phyloP scores from a whole-genome alignment of 2,329 filamentous ascomycete genomes.

The Didymella arachidicola region DNA sequence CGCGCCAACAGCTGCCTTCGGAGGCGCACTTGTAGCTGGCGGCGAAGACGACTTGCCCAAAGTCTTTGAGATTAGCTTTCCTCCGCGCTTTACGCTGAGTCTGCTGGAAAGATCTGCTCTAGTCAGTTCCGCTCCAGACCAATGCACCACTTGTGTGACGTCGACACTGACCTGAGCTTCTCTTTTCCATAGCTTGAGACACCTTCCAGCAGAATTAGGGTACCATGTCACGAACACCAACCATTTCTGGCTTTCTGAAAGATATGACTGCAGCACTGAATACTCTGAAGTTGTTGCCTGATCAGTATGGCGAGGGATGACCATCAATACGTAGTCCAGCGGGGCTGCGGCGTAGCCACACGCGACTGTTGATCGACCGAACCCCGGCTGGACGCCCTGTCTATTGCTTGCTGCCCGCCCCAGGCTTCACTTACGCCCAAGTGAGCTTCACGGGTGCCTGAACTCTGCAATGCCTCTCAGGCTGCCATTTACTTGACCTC shows the following conservation, averaged over 20 bases:
- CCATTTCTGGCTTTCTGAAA: slow-evolving; percentile 9
- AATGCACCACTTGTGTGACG: slow-evolving; percentile 6
- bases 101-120: slow-evolving; percentile 36
- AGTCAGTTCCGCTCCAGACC: slow-evolving; percentile 12
- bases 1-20: slow-evolving; percentile 41
- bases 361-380: slow-evolving; percentile 28
- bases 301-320: slow-evolving; percentile 13
- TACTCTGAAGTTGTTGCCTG: slow-evolving; percentile 13
- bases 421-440: slow-evolving; percentile 37
- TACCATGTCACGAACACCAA: slow-evolving; percentile 24
- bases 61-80: slow-evolving; percentile 34
- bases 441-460: slow-evolving; percentile 34
- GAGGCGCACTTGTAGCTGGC: slow-evolving; percentile 37
- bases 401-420: slow-evolving; percentile 17
- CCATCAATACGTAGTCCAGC: slow-evolving; percentile 12
- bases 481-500: slow-evolving; percentile 41
- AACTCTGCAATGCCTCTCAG: slow-evolving; percentile 38
- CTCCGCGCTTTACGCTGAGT: slow-evolving; percentile 37
- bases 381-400: slow-evolving; percentile 26
- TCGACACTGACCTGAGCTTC: slow-evolving; percentile 37
- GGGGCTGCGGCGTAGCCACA: slow-evolving; percentile 18
- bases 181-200: slow-evolving; percentile 40
- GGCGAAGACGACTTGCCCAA: slow-evolving; percentile 30
- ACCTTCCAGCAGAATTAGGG: slow-evolving; percentile 25
- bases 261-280: neutral